These are phyloP conservation scores for Pontederia paniculata DNA, from an alignment of 176 grass and related monocot genomes.

Conservation along the genomic window DNA sequence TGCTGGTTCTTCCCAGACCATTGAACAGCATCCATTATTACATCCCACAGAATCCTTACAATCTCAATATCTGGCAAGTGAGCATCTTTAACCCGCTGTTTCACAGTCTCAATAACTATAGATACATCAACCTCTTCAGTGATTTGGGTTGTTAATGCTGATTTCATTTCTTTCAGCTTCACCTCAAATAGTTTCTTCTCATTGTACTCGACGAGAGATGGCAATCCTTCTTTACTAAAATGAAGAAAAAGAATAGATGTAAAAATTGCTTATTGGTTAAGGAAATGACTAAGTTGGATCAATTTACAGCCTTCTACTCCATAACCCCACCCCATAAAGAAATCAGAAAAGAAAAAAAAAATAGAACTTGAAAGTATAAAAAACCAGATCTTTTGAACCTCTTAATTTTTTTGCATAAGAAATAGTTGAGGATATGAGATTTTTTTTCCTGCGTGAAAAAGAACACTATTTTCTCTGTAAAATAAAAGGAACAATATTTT, in stretches of 20 bases:
- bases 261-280: too few species aligned
- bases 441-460: too few species aligned
- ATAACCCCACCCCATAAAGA: too few species aligned
- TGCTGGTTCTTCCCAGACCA: constrained; percentile 99
- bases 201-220: constrained; percentile 72
- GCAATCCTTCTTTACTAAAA: constrained; percentile 74
- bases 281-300: neutral
- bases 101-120: constrained; percentile 64
- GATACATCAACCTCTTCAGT: constrained; percentile 60
- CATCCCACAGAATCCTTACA: constrained; percentile 82
- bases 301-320: too few species aligned
- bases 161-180: constrained; percentile 89
- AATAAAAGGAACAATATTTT: too few species aligned
- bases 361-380: neutral
- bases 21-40: constrained; percentile 89
- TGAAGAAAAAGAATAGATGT: neutral
- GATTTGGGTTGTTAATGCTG: constrained; percentile 57
- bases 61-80: constrained; percentile 89
- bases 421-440: too few species aligned
- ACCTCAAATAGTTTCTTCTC: constrained; percentile 91
- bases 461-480: too few species aligned
- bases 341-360: too few species aligned
- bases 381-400: too few species aligned
- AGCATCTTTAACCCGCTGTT: constrained; percentile 84
- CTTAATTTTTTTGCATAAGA: too few species aligned